Percentiles rank a stretch among this genome's conserved stretches.
phyloP scores from a whole-genome alignment of 2,329 filamentous ascomycete species.

The Diaporthe capsici region DNA sequence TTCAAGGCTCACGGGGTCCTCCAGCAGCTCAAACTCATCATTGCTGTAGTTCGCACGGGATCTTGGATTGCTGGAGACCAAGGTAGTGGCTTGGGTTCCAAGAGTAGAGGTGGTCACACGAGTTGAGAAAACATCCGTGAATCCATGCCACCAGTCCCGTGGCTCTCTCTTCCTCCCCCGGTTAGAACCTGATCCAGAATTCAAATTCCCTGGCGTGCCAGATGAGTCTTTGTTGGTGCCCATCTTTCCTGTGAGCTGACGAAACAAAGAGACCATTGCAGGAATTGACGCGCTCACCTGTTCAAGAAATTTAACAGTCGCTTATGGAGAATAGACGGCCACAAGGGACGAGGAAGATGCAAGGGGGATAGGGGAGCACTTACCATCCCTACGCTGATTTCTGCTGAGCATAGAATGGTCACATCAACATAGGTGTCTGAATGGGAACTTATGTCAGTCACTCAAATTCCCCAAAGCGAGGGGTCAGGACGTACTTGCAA shows the following conservation, averaged over 20 bases:
- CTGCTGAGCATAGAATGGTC: not conserved
- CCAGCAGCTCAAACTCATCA: constrained; percentile 8
- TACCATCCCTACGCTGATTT: not conserved
- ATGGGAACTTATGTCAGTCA: no score
- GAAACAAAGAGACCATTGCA: not conserved
- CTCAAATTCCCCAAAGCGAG: no score
- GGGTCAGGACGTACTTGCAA: not conserved
- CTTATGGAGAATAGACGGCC: not conserved
- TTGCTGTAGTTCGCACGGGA: not conserved
- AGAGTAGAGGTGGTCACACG: not conserved
- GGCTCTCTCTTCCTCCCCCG: not conserved
- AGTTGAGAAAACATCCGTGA: constrained; percentile 2
- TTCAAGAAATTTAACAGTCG: not conserved
- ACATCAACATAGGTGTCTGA: no score
- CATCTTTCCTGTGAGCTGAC: not conserved
- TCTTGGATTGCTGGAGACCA: not conserved
- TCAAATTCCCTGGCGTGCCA: not conserved
- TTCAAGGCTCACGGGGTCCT: not conserved
- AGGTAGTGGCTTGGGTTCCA: not conserved
- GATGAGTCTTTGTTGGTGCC: not conserved
- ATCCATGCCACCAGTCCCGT: not conserved
- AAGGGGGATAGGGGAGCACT: not conserved
- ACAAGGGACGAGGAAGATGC: not conserved
- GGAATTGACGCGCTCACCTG: not conserved
- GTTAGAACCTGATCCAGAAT: not conserved